Evolutionary conservation across 768 basidiomycete genomes (phyloP), one percentile per base, ranked within the genome.

Genomic region (Cystofilobasidium macerans): DNA sequence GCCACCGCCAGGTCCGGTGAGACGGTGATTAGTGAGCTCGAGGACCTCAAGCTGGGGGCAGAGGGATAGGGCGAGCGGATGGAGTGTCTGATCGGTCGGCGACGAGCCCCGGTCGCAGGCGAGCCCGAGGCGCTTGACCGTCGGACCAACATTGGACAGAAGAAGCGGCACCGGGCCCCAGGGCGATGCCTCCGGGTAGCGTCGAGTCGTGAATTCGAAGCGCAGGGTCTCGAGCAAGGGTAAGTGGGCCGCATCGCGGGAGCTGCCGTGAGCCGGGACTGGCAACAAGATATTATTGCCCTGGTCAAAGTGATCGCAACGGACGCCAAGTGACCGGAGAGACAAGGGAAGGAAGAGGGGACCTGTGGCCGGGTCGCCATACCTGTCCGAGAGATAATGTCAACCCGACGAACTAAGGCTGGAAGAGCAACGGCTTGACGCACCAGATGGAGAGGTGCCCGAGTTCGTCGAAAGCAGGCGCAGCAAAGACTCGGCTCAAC

Each of bases 241-340:
- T 12, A 64, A 42, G 28, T 58, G 47, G 14, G 3, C 26, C 33
- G 1, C 24, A 22, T 36, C 42, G 20, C 42, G 7, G 6, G 32
- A 13, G n/a, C 28, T 16, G n/a, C 14, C 57, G 3, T 24, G 1
- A 24, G 20, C 24, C n/a, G 33, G 7, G 32, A 13, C 28, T 11
- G 60, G 47, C 35, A 62, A 22, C 13, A 35, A n/a, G 22, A 62
- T 8, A 24, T 62, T 45, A 36, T 62, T 62, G 30, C 56, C 63
- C 12, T 64, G 63, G 30, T 47, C n/a, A 42, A 57, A 64, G 32
- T 64, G 54, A 24, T 64, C 63, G 57, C 56, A 57, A 18, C 63
- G 63, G 54, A 64, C 40, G 38, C 48, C 20, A 43, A 64, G 63
- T n/a, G 54, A 32, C 38, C 32, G 22, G n/a, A 64, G 40, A 16